Conservation (phyloP, 2,329 filamentous ascomycete species). For the Dothistroma pini region DNA sequence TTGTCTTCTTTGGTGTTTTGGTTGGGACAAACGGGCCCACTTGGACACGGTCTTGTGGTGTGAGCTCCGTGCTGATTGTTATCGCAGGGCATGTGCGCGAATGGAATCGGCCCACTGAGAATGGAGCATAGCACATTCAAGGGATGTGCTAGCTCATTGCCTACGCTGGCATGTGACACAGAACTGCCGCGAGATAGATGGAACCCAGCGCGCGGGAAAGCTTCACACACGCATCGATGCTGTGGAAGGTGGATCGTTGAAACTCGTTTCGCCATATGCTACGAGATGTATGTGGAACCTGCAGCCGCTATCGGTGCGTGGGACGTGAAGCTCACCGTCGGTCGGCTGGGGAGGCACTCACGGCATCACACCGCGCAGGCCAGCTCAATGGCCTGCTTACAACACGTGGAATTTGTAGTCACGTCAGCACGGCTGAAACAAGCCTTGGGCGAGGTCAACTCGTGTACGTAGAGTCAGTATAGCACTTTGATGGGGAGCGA, state of each 20-base stretch:
- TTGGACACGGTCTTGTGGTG: constrained; percentile 4
- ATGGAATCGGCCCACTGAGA: constrained; percentile 61
- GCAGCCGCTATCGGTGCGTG: neutral
- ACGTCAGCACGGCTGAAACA: neutral
- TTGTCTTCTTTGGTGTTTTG: constrained; percentile 7
- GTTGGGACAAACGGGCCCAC: constrained; percentile 16
- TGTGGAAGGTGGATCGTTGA: neutral
- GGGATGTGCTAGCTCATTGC: neutral
- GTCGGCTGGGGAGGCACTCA: neutral
- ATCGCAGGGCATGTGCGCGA: constrained; percentile 67
- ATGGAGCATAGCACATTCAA: constrained; percentile 6
- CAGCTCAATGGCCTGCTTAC: neutral
- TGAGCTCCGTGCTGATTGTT: constrained; percentile 15
- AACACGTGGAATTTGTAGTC: neutral
- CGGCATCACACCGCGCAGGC: neutral
- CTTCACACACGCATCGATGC: constrained; percentile 1
- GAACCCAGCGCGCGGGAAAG: neutral
- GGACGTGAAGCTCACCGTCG: neutral
- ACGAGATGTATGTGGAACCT: neutral
- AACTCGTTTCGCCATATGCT: neutral
- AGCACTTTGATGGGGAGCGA: neutral
- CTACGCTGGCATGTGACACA: neutral
- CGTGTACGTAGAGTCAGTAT: neutral
- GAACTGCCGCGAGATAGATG: neutral
- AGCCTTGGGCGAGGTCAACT: neutral